Evolutionary conservation across 1,139 yeast genomes (phyloP), one percentile per base, ranked within the genome.

Genomic region (Geotrichum histeridarum): DNA sequence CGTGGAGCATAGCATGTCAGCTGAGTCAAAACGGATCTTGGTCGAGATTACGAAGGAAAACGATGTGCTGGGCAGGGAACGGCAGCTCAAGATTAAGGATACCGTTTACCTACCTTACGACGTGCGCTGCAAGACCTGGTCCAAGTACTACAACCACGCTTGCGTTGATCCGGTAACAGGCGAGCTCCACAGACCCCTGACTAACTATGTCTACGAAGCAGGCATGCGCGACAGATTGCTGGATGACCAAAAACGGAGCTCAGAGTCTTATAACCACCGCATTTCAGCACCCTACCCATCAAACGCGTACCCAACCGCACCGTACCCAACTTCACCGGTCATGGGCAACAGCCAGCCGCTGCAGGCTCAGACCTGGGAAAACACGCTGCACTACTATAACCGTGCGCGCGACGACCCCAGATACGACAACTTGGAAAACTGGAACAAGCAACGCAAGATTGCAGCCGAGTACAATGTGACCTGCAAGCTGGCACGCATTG

Each of bases 11-110:
- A 83, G 85, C 46, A 76, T 89, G 59, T 84, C 95, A 0, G 78
- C 78, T 42, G 96, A 88, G 68, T 86, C 94, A 3, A 74, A 82
- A 59, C 75, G 95, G 59, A 77, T 89, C 8, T 70, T 89, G 58
- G 77, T 80, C 49, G 77, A 84, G 49, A 69, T 82, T 15, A 55
- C 61, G 14, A 54, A 57, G 27, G 68, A 66, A 48, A 67, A 67
- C 55, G 62, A 64, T 1, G 61, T 67, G 32, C 57, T 62, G 12
- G 32, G 33, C 15, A 60, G 66, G 2, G 70, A 67, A 38, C 68
- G 63, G 45, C 59, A 61, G 17, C 54, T 63, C 9, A 52, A 58
- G 42, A 67, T 63, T 54, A 64, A 59, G 54, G 67, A 64, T 42
- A 61, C 68, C 8, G 62, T 62, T 1, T 51, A 54, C 15, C 53